Base-by-base conservation (phyloP, 2,329 filamentous ascomycete species). In the Hypoxylon sp. region DNA sequence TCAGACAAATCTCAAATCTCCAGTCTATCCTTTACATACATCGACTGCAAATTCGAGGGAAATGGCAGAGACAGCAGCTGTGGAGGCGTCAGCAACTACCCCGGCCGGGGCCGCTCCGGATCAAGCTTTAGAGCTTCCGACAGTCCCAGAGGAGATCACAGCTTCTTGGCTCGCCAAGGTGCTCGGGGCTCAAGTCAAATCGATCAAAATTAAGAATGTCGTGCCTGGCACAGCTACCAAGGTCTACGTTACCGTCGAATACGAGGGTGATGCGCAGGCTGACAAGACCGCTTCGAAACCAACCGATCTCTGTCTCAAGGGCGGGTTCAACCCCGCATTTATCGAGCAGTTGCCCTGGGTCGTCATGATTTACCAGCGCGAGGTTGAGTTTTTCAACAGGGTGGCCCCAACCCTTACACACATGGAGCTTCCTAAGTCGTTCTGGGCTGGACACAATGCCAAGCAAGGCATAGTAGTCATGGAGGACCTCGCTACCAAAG, bases 311-410 rank as follows among this genome's bases (percentile, higher is more conserved):
- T 75, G 73, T 45, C 6, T 75, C 51, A 75, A 75, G 59, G 73
- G 72, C 26, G 70, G 69, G 14, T 74, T 74, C 49, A 70, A 73
- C 65, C 71, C 73, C n/a, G 68, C 60, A 56, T 67, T 75, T 54
- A 60, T 73, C 40, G 24, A 69, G 36, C 68, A 72, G 32, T 46
- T 68, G 57, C 70, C 71, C 0, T 72, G 66, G 63, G 64, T 74
- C 36, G 64, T 70, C 61, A 69, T 69, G 64, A 68, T 74, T 30
- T 75, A 73, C 52, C 69, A 70, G 44, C 70, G 71, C 24, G 72
- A 74, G 54, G 72, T 72, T 33, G 71, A 73, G 20, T 75, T 74
- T 57, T 74, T 74, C 67, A 72, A 71, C 57, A 67, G 58, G 14
- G 59, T 74, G 16, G 73, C 71, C 30, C 73, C 71, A 0, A 46